These are phyloP conservation scores for Petunia axillaris DNA, from an alignment of 257 asterid species.

Conservation along the genomic window DNA sequence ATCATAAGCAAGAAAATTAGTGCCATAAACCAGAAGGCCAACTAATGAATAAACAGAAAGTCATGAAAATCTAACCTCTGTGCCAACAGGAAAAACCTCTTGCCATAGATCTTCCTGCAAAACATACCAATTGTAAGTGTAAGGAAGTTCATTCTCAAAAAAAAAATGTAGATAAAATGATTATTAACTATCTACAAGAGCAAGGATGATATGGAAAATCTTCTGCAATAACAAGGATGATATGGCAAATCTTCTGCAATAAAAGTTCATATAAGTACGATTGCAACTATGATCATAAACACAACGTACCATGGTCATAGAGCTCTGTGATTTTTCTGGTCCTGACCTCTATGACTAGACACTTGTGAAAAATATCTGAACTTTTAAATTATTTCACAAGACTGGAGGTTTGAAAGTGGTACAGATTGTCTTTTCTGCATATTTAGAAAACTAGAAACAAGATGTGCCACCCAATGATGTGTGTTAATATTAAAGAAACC, in stretches of 20 bases:
- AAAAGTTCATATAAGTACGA: background rate
- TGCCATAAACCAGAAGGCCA: background rate
- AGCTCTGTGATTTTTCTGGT: background rate
- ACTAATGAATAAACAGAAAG: slow-evolving; percentile 8
- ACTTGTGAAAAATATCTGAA: background rate
- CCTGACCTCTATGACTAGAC: background rate
- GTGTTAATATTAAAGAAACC: background rate
- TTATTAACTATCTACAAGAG: background rate
- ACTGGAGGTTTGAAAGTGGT: background rate
- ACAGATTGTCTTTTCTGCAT: background rate
- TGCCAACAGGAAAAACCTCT: slow-evolving; percentile 75
- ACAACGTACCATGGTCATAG: background rate
- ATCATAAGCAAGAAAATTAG: background rate
- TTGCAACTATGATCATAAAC: slow-evolving; percentile 14
- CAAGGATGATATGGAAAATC: slow-evolving; percentile 1
- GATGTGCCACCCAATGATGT: slow-evolving; percentile 2
- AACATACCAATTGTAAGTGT: background rate
- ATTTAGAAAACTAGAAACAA: background rate
- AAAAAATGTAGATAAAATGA: background rate
- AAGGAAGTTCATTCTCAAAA: background rate
- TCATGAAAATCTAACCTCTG: slow-evolving; percentile 51
- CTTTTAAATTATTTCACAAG: slow-evolving; percentile 7
- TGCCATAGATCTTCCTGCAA: slow-evolving; percentile 79
- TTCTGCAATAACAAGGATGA: slow-evolving; percentile 1
- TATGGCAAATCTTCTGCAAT: slow-evolving; percentile 12